phyloP scores from a whole-genome alignment of 1,284 basidiomycete genomes.

The Ustilago nuda region DNA sequence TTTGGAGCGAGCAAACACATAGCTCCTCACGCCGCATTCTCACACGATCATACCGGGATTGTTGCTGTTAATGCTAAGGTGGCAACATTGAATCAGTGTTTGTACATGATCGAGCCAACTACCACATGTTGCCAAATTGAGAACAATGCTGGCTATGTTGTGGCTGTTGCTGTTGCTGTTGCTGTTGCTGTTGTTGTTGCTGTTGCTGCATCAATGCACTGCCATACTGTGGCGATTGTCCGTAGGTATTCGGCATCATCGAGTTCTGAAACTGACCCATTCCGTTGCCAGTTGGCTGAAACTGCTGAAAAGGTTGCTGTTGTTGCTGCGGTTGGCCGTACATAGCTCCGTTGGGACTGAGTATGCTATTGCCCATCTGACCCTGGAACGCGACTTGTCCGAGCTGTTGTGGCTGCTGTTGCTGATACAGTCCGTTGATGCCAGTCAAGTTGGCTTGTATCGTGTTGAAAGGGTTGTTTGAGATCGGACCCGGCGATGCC shows the following conservation, averaged over 20 bases:
- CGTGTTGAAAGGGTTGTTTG: conserved; percentile 37
- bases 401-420: conserved; percentile 34
- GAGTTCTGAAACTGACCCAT: conserved; percentile 2
- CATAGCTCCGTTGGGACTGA: conserved; percentile 11
- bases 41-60: neutral
- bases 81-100: neutral
- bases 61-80: neutral
- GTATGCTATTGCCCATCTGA: conserved; percentile 13
- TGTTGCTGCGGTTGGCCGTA: conserved; percentile 16
- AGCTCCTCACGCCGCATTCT: neutral
- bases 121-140: conserved; percentile 36
- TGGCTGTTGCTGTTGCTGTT: conserved; percentile 41
- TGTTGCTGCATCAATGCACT: conserved; percentile 25
- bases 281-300: neutral
- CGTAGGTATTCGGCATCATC: conserved; percentile 38
- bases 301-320: conserved; percentile 19
- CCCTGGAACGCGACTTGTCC: conserved; percentile 33
- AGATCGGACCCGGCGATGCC: conserved; percentile 20
- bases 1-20: neutral
- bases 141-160: conserved; percentile 39
- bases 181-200: conserved; percentile 41
- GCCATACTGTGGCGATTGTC: conserved; percentile 21
- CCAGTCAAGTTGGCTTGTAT: conserved; percentile 13
- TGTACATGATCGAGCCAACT: conserved; percentile 1
- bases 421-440: conserved; percentile 14